Evolutionary conservation across 169 alveolate species (phyloP).

Genomic region (Eimeria sp.): DNA sequence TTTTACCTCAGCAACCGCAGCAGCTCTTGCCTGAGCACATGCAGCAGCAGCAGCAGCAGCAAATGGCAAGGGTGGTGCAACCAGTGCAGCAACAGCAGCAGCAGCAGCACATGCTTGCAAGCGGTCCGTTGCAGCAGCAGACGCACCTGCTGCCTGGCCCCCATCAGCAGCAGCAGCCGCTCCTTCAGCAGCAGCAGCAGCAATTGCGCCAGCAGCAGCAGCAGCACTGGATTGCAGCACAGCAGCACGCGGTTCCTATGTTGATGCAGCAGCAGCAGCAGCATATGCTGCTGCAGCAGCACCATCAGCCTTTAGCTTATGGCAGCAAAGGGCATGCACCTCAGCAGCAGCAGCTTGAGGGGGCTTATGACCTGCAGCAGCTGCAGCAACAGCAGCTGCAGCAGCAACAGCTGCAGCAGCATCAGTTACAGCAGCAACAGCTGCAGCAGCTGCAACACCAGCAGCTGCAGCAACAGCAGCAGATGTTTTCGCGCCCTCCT

Average conservation of each 20-base stretch:
- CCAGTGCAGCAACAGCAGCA: slow-evolving; percentile 46
- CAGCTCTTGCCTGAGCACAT: slow-evolving; percentile 2
- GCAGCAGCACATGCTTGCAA: slow-evolving; percentile 12
- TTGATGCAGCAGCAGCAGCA: slow-evolving; percentile 11
- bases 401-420: slow-evolving; percentile 51
- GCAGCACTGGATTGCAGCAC: slow-evolving; percentile 42
- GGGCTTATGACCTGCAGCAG: slow-evolving; percentile 46
- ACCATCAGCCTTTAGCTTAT: slow-evolving; percentile 16
- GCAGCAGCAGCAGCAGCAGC: no score
- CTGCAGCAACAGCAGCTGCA: slow-evolving; percentile 61
- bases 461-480: slow-evolving; percentile 3
- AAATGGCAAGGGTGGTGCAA: not conserved
- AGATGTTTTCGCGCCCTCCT: not conserved
- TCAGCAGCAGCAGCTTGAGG: slow-evolving; percentile 44
- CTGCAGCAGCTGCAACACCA: slow-evolving; percentile 7
- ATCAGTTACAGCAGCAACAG: slow-evolving; percentile 23
- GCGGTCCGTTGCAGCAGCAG: not conserved
- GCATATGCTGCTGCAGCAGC: no score
- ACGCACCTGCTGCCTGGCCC: not conserved
- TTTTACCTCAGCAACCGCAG: slow-evolving; percentile 33
- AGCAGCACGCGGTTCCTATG: slow-evolving; percentile 39
- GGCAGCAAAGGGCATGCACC: not conserved
- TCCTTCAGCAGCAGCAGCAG: not conserved
- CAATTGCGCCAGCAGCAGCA: slow-evolving; percentile 22
- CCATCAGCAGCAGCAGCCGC: slow-evolving; percentile 26